These are phyloP conservation scores for Sporothrix phasma DNA, from an alignment of 2,329 filamentous ascomycete genomes.

Conservation along the genomic window DNA sequence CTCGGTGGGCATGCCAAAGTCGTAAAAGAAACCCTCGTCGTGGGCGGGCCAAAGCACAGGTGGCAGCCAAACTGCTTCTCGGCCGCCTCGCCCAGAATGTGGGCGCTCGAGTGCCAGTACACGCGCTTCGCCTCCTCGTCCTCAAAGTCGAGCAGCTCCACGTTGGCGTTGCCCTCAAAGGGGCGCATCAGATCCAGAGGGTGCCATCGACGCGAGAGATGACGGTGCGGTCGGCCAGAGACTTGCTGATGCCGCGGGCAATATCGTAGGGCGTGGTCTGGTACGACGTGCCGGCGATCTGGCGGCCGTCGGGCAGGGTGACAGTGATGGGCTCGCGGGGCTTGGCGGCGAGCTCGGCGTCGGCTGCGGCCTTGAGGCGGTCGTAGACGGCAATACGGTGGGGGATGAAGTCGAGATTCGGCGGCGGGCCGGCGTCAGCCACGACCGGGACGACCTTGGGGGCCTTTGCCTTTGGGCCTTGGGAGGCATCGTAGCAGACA, in stretches of 20 bases:
- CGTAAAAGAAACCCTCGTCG: constrained; percentile 94
- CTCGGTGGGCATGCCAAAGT: constrained; percentile 75
- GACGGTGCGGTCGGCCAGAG: constrained; percentile 73
- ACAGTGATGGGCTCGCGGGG: constrained; percentile 65
- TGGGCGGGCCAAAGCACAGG: constrained; percentile 87
- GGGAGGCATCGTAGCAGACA: not conserved
- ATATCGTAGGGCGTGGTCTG: constrained; percentile 81
- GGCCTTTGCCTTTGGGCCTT: constrained; percentile 17
- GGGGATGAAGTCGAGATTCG: constrained; percentile 62
- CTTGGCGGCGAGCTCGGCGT: constrained; percentile 62
- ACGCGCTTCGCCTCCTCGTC: constrained; percentile 72
- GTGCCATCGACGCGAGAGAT: constrained; percentile 75
- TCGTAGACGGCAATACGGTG: constrained; percentile 82
- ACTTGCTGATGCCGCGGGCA: constrained; percentile 72
- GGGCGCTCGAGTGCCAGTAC: constrained; percentile 95
- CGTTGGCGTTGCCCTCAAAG: constrained; percentile 74
- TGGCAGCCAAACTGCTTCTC: constrained; percentile 86
- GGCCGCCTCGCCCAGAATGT: constrained; percentile 89
- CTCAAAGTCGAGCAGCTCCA: constrained; percentile 77
- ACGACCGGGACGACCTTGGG: constrained; percentile 18
- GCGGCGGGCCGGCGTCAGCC: constrained; percentile 29
- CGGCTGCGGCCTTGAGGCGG: constrained; percentile 72
- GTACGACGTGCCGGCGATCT: constrained; percentile 70
- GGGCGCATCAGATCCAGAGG: constrained; percentile 87
- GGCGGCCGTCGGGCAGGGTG: constrained; percentile 61